Evolutionary conservation across 148 eudicot species (phyloP).

Genomic region (Beta vulgaris): DNA sequence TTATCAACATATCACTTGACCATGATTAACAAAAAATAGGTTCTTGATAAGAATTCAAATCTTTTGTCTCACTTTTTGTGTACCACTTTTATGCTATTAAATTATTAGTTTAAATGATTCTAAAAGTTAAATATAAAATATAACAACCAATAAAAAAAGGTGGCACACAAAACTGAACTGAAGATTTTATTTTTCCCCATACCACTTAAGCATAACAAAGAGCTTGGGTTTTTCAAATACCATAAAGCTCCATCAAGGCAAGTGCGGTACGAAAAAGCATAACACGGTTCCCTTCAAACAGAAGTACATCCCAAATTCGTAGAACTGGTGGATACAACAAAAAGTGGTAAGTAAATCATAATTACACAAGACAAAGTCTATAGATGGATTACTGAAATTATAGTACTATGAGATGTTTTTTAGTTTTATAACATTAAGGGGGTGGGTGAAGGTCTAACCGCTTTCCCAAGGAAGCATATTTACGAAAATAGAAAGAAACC

Average conservation of each 20-base stretch:
- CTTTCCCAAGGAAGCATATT: constrained; percentile 99
- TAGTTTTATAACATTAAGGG: no score
- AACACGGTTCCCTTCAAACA: constrained; percentile 92
- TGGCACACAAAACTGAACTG: no score
- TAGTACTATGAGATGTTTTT: neutral
- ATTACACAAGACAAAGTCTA: neutral
- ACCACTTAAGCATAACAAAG: no score
- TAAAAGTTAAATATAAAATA: neutral
- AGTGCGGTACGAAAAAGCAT: constrained; percentile 95
- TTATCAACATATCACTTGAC: constrained; percentile 7
- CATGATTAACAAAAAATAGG: no score
- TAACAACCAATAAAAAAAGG: no score
- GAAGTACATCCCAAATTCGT: constrained; percentile 93
- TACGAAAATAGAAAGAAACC: constrained; percentile 90
- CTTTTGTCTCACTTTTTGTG: no score
- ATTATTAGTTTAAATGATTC: no score
- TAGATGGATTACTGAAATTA: neutral
- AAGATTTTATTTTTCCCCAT: no score
- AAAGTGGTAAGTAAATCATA: neutral
- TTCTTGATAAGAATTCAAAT: no score
- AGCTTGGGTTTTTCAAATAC: constrained; percentile 41
- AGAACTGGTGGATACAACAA: constrained; percentile 51
- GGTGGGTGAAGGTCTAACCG: constrained; percentile 45
- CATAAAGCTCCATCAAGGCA: constrained; percentile 94
- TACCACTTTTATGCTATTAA: no score